Base-by-base conservation (phyloP, 805 yeast species). In the Yarrowia phangngaensis region DNA sequence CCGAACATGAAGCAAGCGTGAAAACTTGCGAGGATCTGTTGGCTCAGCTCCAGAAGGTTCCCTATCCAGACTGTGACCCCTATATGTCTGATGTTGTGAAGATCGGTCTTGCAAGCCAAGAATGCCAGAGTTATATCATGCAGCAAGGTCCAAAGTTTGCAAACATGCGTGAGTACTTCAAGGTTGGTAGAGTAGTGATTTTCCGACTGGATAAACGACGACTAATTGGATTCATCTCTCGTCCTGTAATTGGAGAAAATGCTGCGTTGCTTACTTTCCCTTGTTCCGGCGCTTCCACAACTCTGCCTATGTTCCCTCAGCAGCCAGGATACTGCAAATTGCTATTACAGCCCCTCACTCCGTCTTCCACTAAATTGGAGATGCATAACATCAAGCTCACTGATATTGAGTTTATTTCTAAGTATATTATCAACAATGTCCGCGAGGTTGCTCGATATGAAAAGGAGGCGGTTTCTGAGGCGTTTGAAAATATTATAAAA, bases 1-100 rank as follows among this genome's bases (percentile, higher is more conserved):
- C 97, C 0, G 94, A 88, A 55, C 92, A 86, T 60, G 82, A 88
- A 63, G 72, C 75, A 59, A 73, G 75, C 53, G 78, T 87, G 20
- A 70, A 76, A 38, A 67, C 68, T 31, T 68, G 81, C 28, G 74
- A 77, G 35, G 70, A 66, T 6, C 66, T 76, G 32, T 62, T 85
- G 28, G 57, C 63, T 6, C 57, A 58, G 2, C 51, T 74, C 22
- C 64, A 67, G 31, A 53, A 41, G 28, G 11, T 6, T 12, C 14
- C 11, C 6, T 41, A 29, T 15, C 9, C 9, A 15, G 34, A 23
- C 4, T 66, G 74, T 29, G 70, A 69, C 5, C 61, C 58, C 1
- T 78, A 73, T 35, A 60, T 82, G 20, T 8, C 32, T 3, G 2
- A 4, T 4, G 8, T 27, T 9, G 14, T 38, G 13, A n/a, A 26